Percentiles rank a stretch among this genome's conserved stretches.
Conservation (phyloP, 371 early-diverging fungal species). For the Syncephalastrum monosporum region DNA sequence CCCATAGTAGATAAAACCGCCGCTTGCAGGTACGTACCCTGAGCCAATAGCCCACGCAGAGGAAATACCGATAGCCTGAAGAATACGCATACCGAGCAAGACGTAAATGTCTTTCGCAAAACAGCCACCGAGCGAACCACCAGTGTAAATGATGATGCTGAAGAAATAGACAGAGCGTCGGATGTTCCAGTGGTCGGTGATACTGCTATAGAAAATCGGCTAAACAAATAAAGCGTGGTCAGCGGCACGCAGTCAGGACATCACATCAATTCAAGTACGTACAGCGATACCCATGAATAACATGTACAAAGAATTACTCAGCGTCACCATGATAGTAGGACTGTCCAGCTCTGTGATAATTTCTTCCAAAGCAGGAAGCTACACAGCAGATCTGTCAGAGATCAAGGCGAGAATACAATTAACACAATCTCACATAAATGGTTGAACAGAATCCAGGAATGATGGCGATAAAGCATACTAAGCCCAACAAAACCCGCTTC, state of each 20-base stretch:
- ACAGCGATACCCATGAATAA: slow-evolving; percentile 63
- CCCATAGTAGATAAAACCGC: not conserved
- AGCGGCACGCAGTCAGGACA: not conserved
- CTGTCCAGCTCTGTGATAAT: slow-evolving; percentile 34
- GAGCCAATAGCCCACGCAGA: slow-evolving; percentile 77
- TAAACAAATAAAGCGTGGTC: slow-evolving; percentile 7
- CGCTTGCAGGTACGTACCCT: slow-evolving; percentile 31
- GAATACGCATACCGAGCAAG: slow-evolving; percentile 64
- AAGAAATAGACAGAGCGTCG: slow-evolving; percentile 65
- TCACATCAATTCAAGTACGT: slow-evolving; percentile 1
- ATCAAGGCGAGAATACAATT: not conserved
- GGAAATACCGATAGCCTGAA: slow-evolving; percentile 79
- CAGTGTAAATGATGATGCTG: slow-evolving; percentile 59
- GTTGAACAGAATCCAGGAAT: slow-evolving; percentile 54
- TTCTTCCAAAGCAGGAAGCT: slow-evolving; percentile 55
- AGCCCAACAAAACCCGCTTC: slow-evolving; percentile 31
- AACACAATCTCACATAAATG: slow-evolving; percentile 31
- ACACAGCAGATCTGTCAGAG: not conserved
- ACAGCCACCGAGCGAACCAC: slow-evolving; percentile 69
- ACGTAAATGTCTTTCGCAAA: slow-evolving; percentile 57
- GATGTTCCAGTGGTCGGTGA: slow-evolving; percentile 69
- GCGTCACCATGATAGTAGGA: slow-evolving; percentile 50
- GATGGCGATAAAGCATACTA: slow-evolving; percentile 45
- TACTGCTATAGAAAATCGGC: slow-evolving; percentile 68
- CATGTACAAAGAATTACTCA: slow-evolving; percentile 63